Evolutionary conservation across 768 basidiomycete genomes (phyloP).

Genomic region (Mycena capillaripes): DNA sequence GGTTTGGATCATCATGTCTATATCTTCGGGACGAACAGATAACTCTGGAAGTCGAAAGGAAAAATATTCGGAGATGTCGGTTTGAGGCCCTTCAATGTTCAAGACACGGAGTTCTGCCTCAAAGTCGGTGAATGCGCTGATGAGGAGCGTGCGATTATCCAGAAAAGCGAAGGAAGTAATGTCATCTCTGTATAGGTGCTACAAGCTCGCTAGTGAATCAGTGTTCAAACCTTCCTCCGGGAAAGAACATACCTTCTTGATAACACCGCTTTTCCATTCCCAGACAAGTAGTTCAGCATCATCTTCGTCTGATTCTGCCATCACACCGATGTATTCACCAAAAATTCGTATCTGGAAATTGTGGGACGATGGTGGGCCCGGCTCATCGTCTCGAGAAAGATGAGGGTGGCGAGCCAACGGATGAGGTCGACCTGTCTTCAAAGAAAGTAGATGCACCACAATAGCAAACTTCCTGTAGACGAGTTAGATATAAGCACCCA

Average conservation of each 20-base stretch:
- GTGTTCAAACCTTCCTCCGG: not conserved
- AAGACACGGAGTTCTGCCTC: slow-evolving; percentile 20
- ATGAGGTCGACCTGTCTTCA: slow-evolving; percentile 47
- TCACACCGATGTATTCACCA: slow-evolving; percentile 46
- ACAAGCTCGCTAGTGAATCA: not conserved
- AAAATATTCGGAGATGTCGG: slow-evolving; percentile 34
- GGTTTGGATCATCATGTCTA: slow-evolving; percentile 46
- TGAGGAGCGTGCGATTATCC: slow-evolving; percentile 29
- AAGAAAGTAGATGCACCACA: slow-evolving; percentile 45
- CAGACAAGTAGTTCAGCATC: slow-evolving; percentile 45
- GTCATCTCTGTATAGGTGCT: slow-evolving; percentile 39
- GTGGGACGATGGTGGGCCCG: not conserved
- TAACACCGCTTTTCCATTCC: slow-evolving; percentile 50
- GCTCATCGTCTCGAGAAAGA: slow-evolving; percentile 7
- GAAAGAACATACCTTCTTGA: slow-evolving; percentile 43
- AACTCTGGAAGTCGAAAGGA: slow-evolving; percentile 44
- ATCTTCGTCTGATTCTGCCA: slow-evolving; percentile 34
- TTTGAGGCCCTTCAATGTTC: slow-evolving; percentile 11
- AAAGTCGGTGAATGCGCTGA: not conserved
- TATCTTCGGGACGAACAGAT: not conserved
- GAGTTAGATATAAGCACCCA: not conserved
- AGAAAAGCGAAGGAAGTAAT: slow-evolving; percentile 52
- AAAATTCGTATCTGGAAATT: slow-evolving; percentile 49
- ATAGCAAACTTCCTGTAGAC: not conserved
- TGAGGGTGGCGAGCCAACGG: slow-evolving; percentile 32